phyloP scores from a whole-genome alignment of 2,329 filamentous ascomycete species.

The Colletotrichum sp. region DNA sequence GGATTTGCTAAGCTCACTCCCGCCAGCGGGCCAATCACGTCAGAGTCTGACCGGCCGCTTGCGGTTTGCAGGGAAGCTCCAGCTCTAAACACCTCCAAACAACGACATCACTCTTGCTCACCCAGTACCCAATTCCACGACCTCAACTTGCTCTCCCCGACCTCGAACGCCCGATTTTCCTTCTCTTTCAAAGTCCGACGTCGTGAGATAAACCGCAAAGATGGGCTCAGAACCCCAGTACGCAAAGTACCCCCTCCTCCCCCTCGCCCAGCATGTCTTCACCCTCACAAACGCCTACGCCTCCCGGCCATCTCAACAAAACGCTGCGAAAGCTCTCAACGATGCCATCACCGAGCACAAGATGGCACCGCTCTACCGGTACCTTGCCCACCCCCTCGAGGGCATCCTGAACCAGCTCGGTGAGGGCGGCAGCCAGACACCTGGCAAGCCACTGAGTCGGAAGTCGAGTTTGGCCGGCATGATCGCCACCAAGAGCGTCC shows the following conservation, averaged over 20 bases:
- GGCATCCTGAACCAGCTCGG: constrained; percentile 81
- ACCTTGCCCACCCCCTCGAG: constrained; percentile 81
- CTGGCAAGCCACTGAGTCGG: constrained; percentile 65
- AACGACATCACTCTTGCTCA: constrained; percentile 20
- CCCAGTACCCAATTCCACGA: neutral
- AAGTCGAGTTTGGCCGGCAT: constrained; percentile 77
- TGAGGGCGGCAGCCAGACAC: constrained; percentile 58
- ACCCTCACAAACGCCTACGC: constrained; percentile 83
- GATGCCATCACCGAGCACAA: constrained; percentile 84
- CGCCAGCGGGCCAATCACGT: constrained; percentile 4
- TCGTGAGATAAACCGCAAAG: neutral
- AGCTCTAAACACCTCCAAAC: constrained; percentile 17
- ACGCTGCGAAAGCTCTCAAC: constrained; percentile 75
- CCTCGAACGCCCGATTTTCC: neutral
- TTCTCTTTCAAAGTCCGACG: neutral
- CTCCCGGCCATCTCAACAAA: constrained; percentile 68
- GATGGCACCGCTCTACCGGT: constrained; percentile 87
- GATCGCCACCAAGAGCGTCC: constrained; percentile 73
- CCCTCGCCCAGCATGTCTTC: constrained; percentile 86
- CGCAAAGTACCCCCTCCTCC: constrained; percentile 82
- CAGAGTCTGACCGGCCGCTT: constrained; percentile 4
- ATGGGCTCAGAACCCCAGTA: constrained; percentile 86
- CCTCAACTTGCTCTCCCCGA: neutral
- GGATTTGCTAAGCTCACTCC: constrained; percentile 16
- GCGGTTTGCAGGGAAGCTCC: constrained; percentile 21